These are phyloP conservation scores for Vigna radiata DNA, from an alignment of 306 rosid genomes.

Conservation along the genomic window DNA sequence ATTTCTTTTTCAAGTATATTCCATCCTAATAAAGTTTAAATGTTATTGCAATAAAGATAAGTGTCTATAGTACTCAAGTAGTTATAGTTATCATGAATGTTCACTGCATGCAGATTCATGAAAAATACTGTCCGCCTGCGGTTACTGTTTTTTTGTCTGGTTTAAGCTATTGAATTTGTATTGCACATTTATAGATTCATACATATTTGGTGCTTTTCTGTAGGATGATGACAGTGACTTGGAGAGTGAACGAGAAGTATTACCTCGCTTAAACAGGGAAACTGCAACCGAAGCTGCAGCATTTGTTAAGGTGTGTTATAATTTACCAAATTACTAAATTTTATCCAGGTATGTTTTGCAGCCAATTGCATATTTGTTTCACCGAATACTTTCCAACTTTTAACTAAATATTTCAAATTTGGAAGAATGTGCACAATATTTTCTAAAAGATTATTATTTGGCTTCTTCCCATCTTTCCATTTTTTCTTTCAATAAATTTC, in stretches of 20 bases:
- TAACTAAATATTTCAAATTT: neutral
- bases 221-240: constrained; percentile 89
- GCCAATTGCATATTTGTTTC: neutral
- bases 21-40: neutral
- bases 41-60: too few relatives aligned
- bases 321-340: neutral
- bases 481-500: neutral
- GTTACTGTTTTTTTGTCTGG: too few relatives aligned
- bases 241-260: constrained; percentile 69
- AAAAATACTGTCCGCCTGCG: neutral
- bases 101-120: neutral
- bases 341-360: neutral
- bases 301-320: constrained; percentile 65
- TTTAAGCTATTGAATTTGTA: neutral
- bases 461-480: too few relatives aligned
- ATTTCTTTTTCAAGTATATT: neutral
- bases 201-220: constrained; percentile 40
- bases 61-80: too few relatives aligned
- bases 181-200: neutral
- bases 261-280: constrained; percentile 56
- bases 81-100: neutral
- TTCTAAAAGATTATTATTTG: neutral
- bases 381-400: too few relatives aligned
- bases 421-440: neutral
- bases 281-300: constrained; percentile 70